Conservation (phyloP, 495 filamentous ascomycete species). For the Penicillium silybi region DNA sequence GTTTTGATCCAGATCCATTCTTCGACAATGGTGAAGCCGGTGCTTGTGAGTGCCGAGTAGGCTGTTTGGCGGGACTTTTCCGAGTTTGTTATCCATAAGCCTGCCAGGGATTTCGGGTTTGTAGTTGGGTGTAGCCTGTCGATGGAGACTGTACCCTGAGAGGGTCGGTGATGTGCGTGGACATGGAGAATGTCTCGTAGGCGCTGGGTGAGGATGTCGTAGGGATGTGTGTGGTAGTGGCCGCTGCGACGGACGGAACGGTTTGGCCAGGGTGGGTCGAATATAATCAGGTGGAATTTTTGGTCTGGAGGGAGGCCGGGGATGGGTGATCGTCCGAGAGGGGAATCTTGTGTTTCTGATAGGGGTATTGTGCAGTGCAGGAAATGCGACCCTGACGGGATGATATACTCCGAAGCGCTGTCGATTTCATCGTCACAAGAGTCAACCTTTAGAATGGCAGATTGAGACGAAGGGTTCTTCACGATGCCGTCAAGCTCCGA, state of each 20-base stretch:
- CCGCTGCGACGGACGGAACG: constrained; percentile 70
- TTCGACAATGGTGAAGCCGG: constrained; percentile 62
- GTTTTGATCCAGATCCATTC: constrained; percentile 95
- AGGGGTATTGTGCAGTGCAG: constrained; percentile 38
- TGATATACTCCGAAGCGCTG: constrained; percentile 15
- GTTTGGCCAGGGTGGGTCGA: constrained; percentile 96
- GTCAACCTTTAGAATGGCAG: constrained; percentile 20
- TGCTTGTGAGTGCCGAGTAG: constrained; percentile 54
- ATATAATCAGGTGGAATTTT: constrained; percentile 72
- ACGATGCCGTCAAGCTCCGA: constrained; percentile 30
- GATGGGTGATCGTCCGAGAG: constrained; percentile 18
- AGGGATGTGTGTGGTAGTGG: constrained; percentile 57
- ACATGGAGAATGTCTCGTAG: constrained; percentile 27
- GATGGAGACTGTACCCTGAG: background rate
- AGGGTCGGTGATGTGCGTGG: constrained; percentile 19
- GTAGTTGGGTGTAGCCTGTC: background rate
- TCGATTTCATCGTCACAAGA: constrained; percentile 3
- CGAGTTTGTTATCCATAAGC: constrained; percentile 89
- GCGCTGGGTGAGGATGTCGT: constrained; percentile 25
- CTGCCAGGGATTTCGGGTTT: constrained; percentile 37
- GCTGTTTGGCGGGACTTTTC: constrained; percentile 54
- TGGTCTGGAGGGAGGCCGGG: constrained; percentile 21
- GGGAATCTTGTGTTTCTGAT: constrained; percentile 1
- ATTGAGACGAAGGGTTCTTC: constrained; percentile 31
- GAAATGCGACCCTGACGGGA: constrained; percentile 54